A percentile compares a stretch with the other conserved stretches of the same genome.
Conservation (phyloP, 768 basidiomycete species). For the Naganishia friedmannii region DNA sequence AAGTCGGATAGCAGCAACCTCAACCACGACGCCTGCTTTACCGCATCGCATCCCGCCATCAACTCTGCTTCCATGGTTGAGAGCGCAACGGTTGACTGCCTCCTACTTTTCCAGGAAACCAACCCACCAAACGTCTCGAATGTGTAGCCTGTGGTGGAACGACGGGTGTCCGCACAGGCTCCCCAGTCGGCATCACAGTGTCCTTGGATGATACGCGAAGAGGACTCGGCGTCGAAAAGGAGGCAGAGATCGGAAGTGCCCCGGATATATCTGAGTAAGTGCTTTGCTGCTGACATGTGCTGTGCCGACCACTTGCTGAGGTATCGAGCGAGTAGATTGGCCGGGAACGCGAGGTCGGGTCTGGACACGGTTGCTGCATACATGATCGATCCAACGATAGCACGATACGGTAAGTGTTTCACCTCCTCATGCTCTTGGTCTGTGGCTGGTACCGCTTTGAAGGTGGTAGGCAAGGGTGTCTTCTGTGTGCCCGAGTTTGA, state of each 20-base stretch:
- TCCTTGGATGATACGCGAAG: constrained; percentile 12
- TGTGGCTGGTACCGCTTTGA: constrained; percentile 27
- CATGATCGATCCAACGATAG: constrained; percentile 5
- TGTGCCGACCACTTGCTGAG: constrained; percentile 25
- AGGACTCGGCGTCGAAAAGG: constrained; percentile 22
- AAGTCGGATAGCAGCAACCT: too few relatives aligned
- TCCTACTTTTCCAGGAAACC: constrained; percentile 53
- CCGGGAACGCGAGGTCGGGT: constrained; percentile 34
- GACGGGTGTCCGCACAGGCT: constrained; percentile 41
- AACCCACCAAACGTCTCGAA: constrained; percentile 49
- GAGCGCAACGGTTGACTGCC: constrained; percentile 52
- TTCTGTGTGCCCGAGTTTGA: too few relatives aligned
- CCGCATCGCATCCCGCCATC: too few relatives aligned
- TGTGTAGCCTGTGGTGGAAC: constrained; percentile 47
- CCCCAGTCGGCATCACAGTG: constrained; percentile 49
- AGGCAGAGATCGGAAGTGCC: constrained; percentile 33
- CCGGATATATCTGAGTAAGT: constrained; percentile 33
- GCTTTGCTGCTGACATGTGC: constrained; percentile 32
- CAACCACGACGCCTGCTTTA: too few relatives aligned
- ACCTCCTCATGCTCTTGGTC: constrained; percentile 30
- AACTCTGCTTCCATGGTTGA: too few relatives aligned
- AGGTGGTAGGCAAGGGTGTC: too few relatives aligned
- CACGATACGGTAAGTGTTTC: constrained; percentile 19
- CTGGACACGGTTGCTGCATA: constrained; percentile 24
- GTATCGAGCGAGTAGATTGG: constrained; percentile 26